These are phyloP conservation scores for Rhizopogon salebrosus DNA, from an alignment of 768 basidiomycete species.

Conservation along the genomic window DNA sequence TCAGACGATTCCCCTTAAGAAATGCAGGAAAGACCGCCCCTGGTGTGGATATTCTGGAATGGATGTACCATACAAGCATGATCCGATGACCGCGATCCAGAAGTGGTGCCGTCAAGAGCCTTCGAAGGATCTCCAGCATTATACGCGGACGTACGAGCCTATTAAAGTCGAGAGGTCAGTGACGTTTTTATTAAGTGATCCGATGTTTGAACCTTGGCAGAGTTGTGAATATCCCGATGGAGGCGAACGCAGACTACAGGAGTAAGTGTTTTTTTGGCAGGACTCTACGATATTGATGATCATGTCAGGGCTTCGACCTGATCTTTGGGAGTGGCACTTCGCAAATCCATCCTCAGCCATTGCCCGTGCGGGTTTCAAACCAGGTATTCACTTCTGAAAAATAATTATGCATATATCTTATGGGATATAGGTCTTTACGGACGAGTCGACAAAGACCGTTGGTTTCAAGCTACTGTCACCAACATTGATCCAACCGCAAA, in stretches of 20 bases:
- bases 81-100: constrained; percentile 41
- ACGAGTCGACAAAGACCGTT: constrained; percentile 47
- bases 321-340: constrained; percentile 55
- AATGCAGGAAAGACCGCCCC: constrained; percentile 30
- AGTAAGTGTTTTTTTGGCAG: constrained; percentile 30
- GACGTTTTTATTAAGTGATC: neutral
- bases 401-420: neutral
- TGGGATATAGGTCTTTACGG: constrained; percentile 47
- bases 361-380: constrained; percentile 45
- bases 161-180: constrained; percentile 56
- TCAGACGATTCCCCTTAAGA: constrained; percentile 24
- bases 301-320: constrained; percentile 35
- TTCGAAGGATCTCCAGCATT: constrained; percentile 60
- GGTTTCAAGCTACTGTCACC: constrained; percentile 73
- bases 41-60: constrained; percentile 29
- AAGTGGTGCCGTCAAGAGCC: constrained; percentile 36
- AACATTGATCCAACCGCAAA: constrained; percentile 79
- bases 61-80: constrained; percentile 26
- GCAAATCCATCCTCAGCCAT: constrained; percentile 55
- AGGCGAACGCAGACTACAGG: constrained; percentile 58
- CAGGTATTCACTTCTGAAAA: constrained; percentile 29
- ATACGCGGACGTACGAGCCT: constrained; percentile 47
- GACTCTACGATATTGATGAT: neutral
- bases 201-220: constrained; percentile 27
- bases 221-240: constrained; percentile 54